Base-by-base conservation (phyloP, 2,329 filamentous ascomycete genomes). In the Chlorencoelia australis region DNA sequence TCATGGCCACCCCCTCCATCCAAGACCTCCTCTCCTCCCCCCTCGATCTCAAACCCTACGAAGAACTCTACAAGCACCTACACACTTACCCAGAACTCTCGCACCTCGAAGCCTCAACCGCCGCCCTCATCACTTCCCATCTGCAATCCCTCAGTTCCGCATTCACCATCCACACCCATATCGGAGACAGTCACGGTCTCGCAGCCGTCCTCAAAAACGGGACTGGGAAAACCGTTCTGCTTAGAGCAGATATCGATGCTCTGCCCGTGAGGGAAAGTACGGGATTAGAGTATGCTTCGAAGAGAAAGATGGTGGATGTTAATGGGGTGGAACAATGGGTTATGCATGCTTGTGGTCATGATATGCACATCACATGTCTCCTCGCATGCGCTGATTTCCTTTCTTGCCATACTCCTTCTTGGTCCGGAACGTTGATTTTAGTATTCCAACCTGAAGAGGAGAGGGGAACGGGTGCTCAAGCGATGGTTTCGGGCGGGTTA, bases 361-460 rank as follows among this genome's bases (percentile, higher is more conserved):
- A 79, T 46, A 73, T 78, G 61, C 75, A 82, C 51, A 69, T 80
- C 17, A 64, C 71, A 0, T 59, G 60, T 16, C 58, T 81, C 8
- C 59, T 82, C 2, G 76, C 66, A 0, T 67, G 69, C 0, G 66
- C 72, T 0, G 59, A 65, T 10, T 59, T 67, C 0, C 59, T 84
- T 0, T 55, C 62, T 1, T 54, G 53, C 4, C 0, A 53, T 58
- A 0, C 61, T 53, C 46, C 63, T 0, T 26, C 46, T 0, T 84
- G 79, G 79, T 58, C 51, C 5, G 79, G 79, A 0, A 82, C 75
- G 0, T 46, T 83, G n/a, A 58, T 84, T 2, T 52, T 79, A 9
- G 56, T 75, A 4, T 83, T 83, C 53, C 79, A 85, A 48, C 78
- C 79, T 0, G 70, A 73, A 3, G 79, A 82, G 51, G 79, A 84